These are phyloP conservation scores for Termitomyces sp. DNA, from an alignment of 1,284 basidiomycete species.

Conservation along the genomic window DNA sequence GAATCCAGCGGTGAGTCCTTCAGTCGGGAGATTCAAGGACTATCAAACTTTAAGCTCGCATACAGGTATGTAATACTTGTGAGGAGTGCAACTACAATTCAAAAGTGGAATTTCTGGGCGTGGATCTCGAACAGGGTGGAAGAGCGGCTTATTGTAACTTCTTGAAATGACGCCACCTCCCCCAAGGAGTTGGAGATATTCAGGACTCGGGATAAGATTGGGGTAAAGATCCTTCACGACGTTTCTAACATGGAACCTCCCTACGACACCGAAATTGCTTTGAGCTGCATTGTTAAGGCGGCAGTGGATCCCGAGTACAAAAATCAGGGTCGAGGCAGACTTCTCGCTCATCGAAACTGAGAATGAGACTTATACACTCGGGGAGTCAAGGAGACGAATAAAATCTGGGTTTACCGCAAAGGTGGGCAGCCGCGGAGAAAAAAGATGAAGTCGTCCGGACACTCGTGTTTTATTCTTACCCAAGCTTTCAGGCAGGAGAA, in stretches of 20 bases:
- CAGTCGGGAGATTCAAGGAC: neutral
- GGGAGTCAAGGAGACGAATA: neutral
- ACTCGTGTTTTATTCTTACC: neutral
- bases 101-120: neutral
- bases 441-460: neutral
- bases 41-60: neutral
- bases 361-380: neutral
- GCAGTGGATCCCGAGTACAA: neutral
- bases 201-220: neutral
- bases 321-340: neutral
- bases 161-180: neutral
- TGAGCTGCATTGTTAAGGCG: neutral
- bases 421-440: neutral
- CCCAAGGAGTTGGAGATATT: neutral
- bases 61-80: neutral
- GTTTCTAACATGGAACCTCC: neutral
- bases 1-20: neutral
- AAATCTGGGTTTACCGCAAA: neutral
- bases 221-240: neutral
- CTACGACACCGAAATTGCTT: neutral
- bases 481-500: neutral
- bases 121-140: neutral
- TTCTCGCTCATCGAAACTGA: neutral
- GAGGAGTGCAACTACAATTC: neutral
- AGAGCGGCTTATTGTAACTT: no score